A percentile compares a stretch with the other conserved stretches of the same genome.
Conservation (phyloP, 768 basidiomycete species). For the Tylopilus plumbeoviolaceoides region DNA sequence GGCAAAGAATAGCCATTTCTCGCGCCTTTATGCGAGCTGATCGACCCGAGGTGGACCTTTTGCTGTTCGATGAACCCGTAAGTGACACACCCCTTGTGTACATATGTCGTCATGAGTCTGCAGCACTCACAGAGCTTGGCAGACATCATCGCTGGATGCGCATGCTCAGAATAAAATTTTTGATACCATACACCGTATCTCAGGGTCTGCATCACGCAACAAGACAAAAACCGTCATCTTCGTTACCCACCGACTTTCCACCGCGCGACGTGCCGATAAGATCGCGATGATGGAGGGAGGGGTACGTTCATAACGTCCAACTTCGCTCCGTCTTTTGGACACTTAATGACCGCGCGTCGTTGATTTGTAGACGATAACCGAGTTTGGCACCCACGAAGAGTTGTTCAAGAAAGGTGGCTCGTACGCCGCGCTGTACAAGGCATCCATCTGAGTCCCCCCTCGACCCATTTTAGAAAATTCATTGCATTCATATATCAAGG, state of each 20-base stretch:
- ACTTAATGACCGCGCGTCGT: slow-evolving; percentile 23
- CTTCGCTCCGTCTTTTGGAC: slow-evolving; percentile 3
- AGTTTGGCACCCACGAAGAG: slow-evolving; percentile 73
- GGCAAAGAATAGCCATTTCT: slow-evolving; percentile 84
- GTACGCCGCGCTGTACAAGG: slow-evolving; percentile 67
- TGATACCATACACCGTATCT: slow-evolving; percentile 66
- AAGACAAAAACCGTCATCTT: slow-evolving; percentile 71
- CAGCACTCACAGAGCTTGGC: slow-evolving; percentile 4
- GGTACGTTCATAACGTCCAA: slow-evolving; percentile 31
- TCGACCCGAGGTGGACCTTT: slow-evolving; percentile 69
- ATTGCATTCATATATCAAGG: slow-evolving; percentile 13
- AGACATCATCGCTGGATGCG: slow-evolving; percentile 80
- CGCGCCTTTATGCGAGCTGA: slow-evolving; percentile 83
- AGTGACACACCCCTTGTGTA: slow-evolving; percentile 21
- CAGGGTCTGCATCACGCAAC: slow-evolving; percentile 51
- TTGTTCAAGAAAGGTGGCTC: slow-evolving; percentile 55
- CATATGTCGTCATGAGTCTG: not conserved
- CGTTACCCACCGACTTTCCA: slow-evolving; percentile 79
- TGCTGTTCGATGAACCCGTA: slow-evolving; percentile 85
- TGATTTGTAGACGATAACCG: slow-evolving; percentile 55
- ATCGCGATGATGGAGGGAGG: slow-evolving; percentile 85
- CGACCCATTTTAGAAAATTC: slow-evolving; percentile 4
- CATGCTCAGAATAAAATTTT: slow-evolving; percentile 78
- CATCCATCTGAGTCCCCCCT: slow-evolving; percentile 47
- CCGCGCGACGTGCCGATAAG: slow-evolving; percentile 80